phyloP scores from a whole-genome alignment of 345 rosid species.

The Erodium maritimum region DNA sequence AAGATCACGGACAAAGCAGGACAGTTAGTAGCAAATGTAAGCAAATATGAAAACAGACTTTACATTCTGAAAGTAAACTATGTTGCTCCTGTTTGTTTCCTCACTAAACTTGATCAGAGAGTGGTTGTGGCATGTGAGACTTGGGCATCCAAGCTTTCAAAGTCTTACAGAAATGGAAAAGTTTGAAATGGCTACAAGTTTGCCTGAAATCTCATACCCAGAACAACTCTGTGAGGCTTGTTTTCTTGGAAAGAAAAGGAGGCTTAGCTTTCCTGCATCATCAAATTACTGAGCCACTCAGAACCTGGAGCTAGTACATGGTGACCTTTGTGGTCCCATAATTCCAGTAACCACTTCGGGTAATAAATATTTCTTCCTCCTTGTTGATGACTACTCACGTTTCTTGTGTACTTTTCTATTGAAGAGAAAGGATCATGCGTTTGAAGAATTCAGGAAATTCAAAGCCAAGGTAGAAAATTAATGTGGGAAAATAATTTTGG shows the following conservation, averaged over 20 bases:
- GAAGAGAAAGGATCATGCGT: neutral
- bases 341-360: neutral
- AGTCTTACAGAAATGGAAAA: neutral
- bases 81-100: too few relatives aligned
- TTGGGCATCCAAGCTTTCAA: neutral
- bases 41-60: too few relatives aligned
- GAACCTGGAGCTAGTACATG: neutral
- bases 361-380: neutral
- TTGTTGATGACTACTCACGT: neutral
- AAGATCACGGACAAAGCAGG: too few relatives aligned
- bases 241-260: neutral
- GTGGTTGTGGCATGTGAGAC: neutral
- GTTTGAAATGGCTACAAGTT: neutral
- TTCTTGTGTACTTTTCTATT: neutral
- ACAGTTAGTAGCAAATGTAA: too few relatives aligned
- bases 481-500: neutral
- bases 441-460: neutral
- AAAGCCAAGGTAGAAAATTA: neutral
- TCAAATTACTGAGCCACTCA: neutral
- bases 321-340: neutral
- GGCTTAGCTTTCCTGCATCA: too few relatives aligned
- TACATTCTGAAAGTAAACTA: too few relatives aligned
- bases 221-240: neutral
- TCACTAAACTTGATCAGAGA: too few relatives aligned
- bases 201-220: neutral